phyloP scores from a whole-genome alignment of 441 rosid species.

The Biscutella laevigata region DNA sequence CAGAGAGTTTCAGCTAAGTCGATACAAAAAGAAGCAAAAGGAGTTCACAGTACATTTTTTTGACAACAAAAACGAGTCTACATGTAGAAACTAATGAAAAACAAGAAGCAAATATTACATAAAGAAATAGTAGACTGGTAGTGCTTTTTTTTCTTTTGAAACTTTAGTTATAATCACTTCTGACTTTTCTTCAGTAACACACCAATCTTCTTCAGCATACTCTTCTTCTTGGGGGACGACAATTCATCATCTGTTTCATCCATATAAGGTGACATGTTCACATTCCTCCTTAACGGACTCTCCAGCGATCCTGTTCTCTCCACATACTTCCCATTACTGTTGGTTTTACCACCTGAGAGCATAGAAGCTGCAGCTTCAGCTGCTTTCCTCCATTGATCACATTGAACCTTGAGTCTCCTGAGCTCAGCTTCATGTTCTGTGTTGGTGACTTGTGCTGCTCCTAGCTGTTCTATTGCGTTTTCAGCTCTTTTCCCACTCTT shows the following conservation, averaged over 20 bases:
- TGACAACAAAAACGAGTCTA: constrained; percentile 9
- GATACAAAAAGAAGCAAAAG: background rate
- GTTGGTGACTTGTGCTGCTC: constrained; percentile 63
- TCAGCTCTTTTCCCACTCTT: constrained; percentile 57
- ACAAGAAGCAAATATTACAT: background rate
- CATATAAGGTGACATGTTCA: constrained; percentile 46
- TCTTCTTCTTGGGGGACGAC: constrained; percentile 73
- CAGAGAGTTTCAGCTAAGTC: constrained; percentile 9
- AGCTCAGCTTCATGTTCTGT: constrained; percentile 73
- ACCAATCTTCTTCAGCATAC: constrained; percentile 83
- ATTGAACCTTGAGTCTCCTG: constrained; percentile 82
- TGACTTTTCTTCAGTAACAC: constrained; percentile 85
- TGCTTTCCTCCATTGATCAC: constrained; percentile 98
- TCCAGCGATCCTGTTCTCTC: constrained; percentile 60
- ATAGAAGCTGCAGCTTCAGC: constrained; percentile 93
- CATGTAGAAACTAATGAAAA: background rate
- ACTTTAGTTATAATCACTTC: constrained; percentile 31
- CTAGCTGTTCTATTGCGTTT: constrained; percentile 58
- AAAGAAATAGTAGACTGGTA: background rate
- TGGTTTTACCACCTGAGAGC: constrained; percentile 61
- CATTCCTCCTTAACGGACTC: constrained; percentile 31
- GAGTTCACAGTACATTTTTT: constrained; percentile 14
- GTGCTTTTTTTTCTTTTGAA: background rate
- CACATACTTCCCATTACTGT: constrained; percentile 40
- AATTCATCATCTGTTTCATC: constrained; percentile 71